These are phyloP conservation scores for Cynara cardunculus DNA, from an alignment of 129 eudicot species.

Conservation along the genomic window DNA sequence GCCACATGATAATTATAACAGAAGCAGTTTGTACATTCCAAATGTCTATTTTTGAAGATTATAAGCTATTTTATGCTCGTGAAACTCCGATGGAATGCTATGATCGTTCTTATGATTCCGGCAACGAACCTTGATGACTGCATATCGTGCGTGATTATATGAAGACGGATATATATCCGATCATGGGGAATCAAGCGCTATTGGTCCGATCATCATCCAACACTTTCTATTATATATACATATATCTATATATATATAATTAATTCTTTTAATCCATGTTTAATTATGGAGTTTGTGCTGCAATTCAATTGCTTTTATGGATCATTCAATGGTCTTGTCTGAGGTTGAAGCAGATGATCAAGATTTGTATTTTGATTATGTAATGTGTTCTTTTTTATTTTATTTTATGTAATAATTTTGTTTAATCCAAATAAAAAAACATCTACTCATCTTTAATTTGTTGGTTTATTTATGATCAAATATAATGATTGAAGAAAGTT, in stretches of 20 bases:
- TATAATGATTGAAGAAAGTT: neutral
- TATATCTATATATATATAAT: neutral
- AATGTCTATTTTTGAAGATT: slow-evolving; percentile 1
- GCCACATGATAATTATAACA: neutral
- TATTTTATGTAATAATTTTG: neutral
- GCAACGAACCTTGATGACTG: slow-evolving; percentile 23
- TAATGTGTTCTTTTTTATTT: slow-evolving; percentile 7
- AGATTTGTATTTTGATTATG: slow-evolving; percentile 16
- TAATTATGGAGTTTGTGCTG: slow-evolving; percentile 17
- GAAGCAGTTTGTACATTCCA: slow-evolving; percentile 1
- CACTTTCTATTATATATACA: neutral
- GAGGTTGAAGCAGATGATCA: slow-evolving; percentile 4
- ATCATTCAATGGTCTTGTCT: neutral
- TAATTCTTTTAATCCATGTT: slow-evolving; percentile 18
- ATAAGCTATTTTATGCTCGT: neutral
- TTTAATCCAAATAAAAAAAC: neutral
- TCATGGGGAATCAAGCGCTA: slow-evolving; percentile 33
- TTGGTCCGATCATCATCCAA: slow-evolving; percentile 30
- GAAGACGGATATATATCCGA: slow-evolving; percentile 25
- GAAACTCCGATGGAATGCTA: neutral
- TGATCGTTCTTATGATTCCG: slow-evolving; percentile 14
- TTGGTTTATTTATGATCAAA: neutral
- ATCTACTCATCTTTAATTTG: neutral
- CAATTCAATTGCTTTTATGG: slow-evolving; percentile 6
- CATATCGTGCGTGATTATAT: neutral